Conservation (phyloP, 257 asterid genomes). For the Thymus quinquecostatus region DNA sequence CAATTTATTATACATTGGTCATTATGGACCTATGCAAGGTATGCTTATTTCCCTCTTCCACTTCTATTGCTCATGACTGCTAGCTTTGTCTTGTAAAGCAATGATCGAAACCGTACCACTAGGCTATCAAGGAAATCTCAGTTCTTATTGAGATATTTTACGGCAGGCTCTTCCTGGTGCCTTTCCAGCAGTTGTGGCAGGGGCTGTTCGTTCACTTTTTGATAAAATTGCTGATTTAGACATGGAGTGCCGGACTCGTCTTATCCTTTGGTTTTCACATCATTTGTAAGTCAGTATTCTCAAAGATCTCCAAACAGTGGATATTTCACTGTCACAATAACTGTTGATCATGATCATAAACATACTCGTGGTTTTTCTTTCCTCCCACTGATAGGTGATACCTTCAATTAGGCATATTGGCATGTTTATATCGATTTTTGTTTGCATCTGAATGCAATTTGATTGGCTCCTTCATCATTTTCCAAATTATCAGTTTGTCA, state of each 20-base stretch:
- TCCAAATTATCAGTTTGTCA: slow-evolving; percentile 2
- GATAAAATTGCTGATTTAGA: slow-evolving; percentile 89
- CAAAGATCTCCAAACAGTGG: not conserved
- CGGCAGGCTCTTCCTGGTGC: slow-evolving; percentile 99
- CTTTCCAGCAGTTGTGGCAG: slow-evolving; percentile 97
- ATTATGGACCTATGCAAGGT: slow-evolving; percentile 99
- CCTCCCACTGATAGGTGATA: not conserved
- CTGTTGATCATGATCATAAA: not conserved
- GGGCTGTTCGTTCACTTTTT: slow-evolving; percentile 97
- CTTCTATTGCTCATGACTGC: slow-evolving; percentile 23
- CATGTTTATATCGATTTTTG: not conserved
- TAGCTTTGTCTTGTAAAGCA: slow-evolving; percentile 9
- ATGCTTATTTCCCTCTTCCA: slow-evolving; percentile 24
- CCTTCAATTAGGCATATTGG: slow-evolving; percentile 7
- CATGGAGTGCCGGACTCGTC: slow-evolving; percentile 97
- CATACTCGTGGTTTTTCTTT: not conserved
- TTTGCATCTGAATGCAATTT: slow-evolving; percentile 17
- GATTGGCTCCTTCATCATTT: not conserved
- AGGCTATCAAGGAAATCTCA: slow-evolving; percentile 21
- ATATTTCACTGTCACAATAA: not conserved
- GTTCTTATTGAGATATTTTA: slow-evolving; percentile 31
- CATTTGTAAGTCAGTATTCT: slow-evolving; percentile 74
- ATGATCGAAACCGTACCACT: slow-evolving; percentile 4
- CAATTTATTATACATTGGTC: slow-evolving; percentile 90
- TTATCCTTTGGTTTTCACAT: slow-evolving; percentile 98